Base-by-base conservation (phyloP, 169 alveolate species). In the Plasmodium vivax region DNA sequence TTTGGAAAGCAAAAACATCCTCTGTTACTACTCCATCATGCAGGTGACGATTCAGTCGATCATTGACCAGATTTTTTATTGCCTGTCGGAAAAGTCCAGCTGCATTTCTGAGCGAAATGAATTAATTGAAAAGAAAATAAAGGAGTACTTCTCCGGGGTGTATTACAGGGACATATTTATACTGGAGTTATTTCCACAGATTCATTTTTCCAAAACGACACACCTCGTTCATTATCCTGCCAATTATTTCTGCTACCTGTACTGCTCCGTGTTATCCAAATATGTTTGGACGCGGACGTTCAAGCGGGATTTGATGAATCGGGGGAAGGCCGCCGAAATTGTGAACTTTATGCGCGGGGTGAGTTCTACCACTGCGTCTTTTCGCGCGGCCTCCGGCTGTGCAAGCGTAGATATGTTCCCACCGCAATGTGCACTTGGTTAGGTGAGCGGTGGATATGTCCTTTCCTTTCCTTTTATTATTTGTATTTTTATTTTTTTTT, bases 181-280 rank as follows among this genome's bases (percentile, higher is more conserved):
- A 19, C 68, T 92, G n/a, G 95, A 92, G 41, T 92, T 92, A 23
- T 92, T 92, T 82, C 95, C 95, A 1, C 95, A 92, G 41, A 92
- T 83, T 0, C 95, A 95, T 80, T 81, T 95, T 85, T 94, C 96
- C 10, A 96, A 96, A 84, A 95, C 96, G 56, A 96, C 96, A 47
- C 98, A 96, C 79, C 88, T 96, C 54, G 82, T 96, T 5, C 97
- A 95, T 84, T 96, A 96, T 68, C 97, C 97, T 3, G 97, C 96
- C 27, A 96, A 95, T 68, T 96, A 96, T 56, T 96, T 87, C 93
- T 95, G 96, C 7, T 96, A 96, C 36, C 84, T 96, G 68, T 96
- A 96, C 73, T 96, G 95, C 83, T 71, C 92, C 19, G 85, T 92
- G 3, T 36, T 83, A 23, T 32, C 95, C 12, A 92, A 83, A 32